Evolutionary conservation across 2,329 filamentous ascomycete genomes (phyloP).

Genomic region (Parastagonospora avenae): DNA sequence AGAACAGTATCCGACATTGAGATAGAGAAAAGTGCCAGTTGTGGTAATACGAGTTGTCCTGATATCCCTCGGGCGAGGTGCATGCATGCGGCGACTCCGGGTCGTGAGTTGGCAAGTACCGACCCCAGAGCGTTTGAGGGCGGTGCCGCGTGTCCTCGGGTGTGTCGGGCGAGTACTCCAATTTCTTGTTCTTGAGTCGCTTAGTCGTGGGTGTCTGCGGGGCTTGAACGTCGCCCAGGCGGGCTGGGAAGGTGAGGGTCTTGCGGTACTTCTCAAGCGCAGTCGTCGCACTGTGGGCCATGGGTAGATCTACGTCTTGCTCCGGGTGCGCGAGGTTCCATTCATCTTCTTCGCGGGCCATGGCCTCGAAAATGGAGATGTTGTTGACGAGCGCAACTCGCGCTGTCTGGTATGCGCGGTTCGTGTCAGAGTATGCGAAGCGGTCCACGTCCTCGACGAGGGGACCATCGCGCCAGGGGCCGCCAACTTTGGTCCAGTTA

Average conservation of each 20-base stretch:
- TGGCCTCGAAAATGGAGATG: neutral
- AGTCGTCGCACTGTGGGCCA: too few relatives aligned
- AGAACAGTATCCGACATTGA: conserved; percentile 17
- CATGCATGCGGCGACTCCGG: conserved; percentile 13
- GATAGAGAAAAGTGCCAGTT: conserved; percentile 11
- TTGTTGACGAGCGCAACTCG: conserved; percentile 11
- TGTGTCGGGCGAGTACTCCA: conserved; percentile 7
- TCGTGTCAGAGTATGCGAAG: neutral
- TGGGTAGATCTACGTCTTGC: too few relatives aligned
- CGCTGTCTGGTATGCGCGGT: conserved; percentile 2
- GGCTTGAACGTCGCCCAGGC: neutral
- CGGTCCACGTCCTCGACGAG: neutral
- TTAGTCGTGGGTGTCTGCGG: neutral
- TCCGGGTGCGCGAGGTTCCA: conserved; percentile 2
- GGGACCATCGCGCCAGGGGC: conserved; percentile 10
- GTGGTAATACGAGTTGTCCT: conserved; percentile 10
- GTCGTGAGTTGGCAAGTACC: conserved; percentile 4
- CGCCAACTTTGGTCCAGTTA: conserved; percentile 10
- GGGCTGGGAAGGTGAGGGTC: too few relatives aligned
- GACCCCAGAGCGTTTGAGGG: neutral
- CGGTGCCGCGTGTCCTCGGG: conserved; percentile 12
- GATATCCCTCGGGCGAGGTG: conserved; percentile 8
- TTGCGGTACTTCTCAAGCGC: too few relatives aligned
- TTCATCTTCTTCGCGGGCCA: conserved; percentile 1
- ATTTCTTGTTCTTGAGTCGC: neutral